Evolutionary conservation across 768 basidiomycete species (phyloP), one percentile per base, ranked within the genome.

Genomic region (Psilocybe tampanensis): DNA sequence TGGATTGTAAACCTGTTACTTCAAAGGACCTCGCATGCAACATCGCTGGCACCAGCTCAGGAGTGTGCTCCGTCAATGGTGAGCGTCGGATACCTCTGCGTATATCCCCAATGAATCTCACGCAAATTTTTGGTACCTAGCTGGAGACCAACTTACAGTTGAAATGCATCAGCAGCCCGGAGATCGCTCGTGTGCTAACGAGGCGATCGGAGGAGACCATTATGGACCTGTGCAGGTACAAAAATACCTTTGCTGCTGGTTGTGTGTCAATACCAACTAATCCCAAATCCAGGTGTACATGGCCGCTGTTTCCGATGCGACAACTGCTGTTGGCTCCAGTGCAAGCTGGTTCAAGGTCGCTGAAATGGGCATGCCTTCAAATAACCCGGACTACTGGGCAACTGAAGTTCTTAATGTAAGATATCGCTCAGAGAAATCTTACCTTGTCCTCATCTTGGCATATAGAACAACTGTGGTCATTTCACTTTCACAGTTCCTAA

Each of bases 151-250:
- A 9, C 69, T 81, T 44, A 78, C 79, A 15, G 81, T 82, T 18
- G 81, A 84, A 66, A 82, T 82, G 81, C 80, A 83, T 62, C 78
- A 79, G 63, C 80, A 82, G 64, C 77, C 78, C 3, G 71, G 68
- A 34, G 73, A 80, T 47, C 76, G 81, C 33, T 71, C 71, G 4
- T 84, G 81, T 59, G 63, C 70, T 6, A 75, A 70, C 54, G 72
- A 82, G 59, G 80, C 80, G 7, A 82, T 83, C 58, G 80, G 81
- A 19, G 81, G 81, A 17, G 72, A 76, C 49, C 81, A 84, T 63
- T 80, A 73, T 60, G 82, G 82, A 3, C 80, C 81, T 44, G 73
- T 80, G 47, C 72, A 71, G 50, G 73, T 73, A 29, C 29, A 29
- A 29, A 29, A 29, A 29, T 29, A n/a, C n/a, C n/a, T n/a, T n/a